Conservation (phyloP, 345 rosid species). For the Raphanus raphanistrum region DNA sequence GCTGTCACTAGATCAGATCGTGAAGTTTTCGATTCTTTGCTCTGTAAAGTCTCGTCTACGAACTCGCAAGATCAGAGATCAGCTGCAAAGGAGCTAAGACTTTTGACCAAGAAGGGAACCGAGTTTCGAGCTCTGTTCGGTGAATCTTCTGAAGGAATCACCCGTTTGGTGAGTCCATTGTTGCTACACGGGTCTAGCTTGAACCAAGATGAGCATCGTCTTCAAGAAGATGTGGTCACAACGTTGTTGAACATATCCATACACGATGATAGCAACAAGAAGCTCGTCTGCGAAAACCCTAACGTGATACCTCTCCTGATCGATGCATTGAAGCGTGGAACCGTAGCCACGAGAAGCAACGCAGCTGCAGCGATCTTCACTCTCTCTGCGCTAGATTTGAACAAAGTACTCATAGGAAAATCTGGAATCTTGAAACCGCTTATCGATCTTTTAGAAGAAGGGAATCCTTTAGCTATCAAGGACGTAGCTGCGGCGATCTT, state of each 20-base stretch:
- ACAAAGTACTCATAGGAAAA: slow-evolving; percentile 75
- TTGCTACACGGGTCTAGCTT: slow-evolving; percentile 40
- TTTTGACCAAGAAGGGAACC: slow-evolving; percentile 64
- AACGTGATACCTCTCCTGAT: slow-evolving; percentile 71
- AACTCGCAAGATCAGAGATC: slow-evolving; percentile 57
- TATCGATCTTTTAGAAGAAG: slow-evolving; percentile 71
- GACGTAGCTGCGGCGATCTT: slow-evolving; percentile 94
- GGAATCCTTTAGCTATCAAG: slow-evolving; percentile 72
- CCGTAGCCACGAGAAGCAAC: slow-evolving; percentile 73
- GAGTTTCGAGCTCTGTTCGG: slow-evolving; percentile 82
- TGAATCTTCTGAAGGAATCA: slow-evolving; percentile 58
- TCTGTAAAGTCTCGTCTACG: slow-evolving; percentile 55
- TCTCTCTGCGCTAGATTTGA: slow-evolving; percentile 81
- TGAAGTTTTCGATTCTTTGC: slow-evolving; percentile 58
- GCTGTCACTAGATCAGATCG: slow-evolving; percentile 63
- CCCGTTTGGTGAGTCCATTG: slow-evolving; percentile 66
- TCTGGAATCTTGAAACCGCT: slow-evolving; percentile 77
- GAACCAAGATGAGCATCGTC: slow-evolving; percentile 53
- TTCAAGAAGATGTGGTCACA: slow-evolving; percentile 91
- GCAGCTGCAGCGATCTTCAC: slow-evolving; percentile 96
- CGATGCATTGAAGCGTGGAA: slow-evolving; percentile 68
- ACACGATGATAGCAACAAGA: slow-evolving; percentile 92
- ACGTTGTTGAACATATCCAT: slow-evolving; percentile 83
- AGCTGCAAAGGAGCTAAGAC: slow-evolving; percentile 81
- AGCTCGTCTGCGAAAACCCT: slow-evolving; percentile 79